Base-by-base conservation (phyloP, 495 filamentous ascomycete species). In the Podospora sp. region DNA sequence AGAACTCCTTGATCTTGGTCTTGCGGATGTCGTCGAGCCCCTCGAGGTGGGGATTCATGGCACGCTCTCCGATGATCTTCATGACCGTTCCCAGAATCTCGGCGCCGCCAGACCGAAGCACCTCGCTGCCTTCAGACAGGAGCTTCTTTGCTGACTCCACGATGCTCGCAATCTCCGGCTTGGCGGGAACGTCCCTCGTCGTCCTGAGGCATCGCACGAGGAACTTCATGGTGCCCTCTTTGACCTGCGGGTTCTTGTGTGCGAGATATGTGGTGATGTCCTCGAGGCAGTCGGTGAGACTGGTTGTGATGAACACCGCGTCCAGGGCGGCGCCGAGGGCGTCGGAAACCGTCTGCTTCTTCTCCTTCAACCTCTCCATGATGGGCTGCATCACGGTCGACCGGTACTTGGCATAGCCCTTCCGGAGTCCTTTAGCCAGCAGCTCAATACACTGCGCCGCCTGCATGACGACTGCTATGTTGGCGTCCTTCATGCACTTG, bases 401-500 rank as follows among this genome's bases (percentile, higher is more conserved):
- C 60, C 93, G 88, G 73, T 98, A 91, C 76, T 92, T 97, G 63
- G 81, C 81, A 75, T 96, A 98, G 20, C 85, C 81, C 66, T 85
- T 88, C 40, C 92, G 87, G 60, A 98, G 75, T 20, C 96, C 96
- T 74, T 92, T 96, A 12, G 94, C 95, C n/a, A 98, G 80, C 9
- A 91, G 81, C 69, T 97, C 94, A 46, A 97, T 89, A 76, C 95
- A 97, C 74, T 97, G 95, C 20, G 94, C 94, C 11, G 96, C 95
- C 56, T 93, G 89, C 0, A 91, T 94, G 33, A 96, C 96, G 52
- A 98, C 95, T 8, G 92, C 91, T 72, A 99, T 89, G 73, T 99
- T 99, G 58, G 96, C 95, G 74, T 99, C 96, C 76, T 98, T 98
- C 94, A 98, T 98, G 71, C 87, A 92, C 76, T 97, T 98, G 27